phyloP scores from a whole-genome alignment of 2,329 filamentous ascomycete genomes.

The Epichloe scottii region DNA sequence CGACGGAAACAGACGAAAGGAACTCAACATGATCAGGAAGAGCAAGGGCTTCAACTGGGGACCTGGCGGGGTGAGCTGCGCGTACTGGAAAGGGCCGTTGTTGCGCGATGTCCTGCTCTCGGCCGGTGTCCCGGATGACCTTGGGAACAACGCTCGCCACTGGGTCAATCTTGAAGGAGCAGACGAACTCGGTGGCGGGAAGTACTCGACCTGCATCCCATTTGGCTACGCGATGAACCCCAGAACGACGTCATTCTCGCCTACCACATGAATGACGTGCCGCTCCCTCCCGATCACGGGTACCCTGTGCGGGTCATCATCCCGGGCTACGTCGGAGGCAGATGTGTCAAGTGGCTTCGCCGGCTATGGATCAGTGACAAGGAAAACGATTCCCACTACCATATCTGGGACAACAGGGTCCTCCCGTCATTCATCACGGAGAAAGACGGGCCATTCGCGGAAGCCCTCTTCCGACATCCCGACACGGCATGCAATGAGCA shows the following conservation, averaged over 20 bases:
- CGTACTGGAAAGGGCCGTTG: slow-evolving; percentile 36
- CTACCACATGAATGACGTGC: slow-evolving; percentile 29
- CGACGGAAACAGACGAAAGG: slow-evolving; percentile 37
- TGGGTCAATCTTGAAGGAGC: slow-evolving; percentile 37
- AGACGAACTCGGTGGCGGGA: slow-evolving; percentile 32
- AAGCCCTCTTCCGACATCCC: slow-evolving; percentile 33
- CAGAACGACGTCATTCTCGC: background rate
- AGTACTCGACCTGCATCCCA: slow-evolving; percentile 34
- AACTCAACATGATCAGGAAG: slow-evolving; percentile 36
- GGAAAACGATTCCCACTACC: slow-evolving; percentile 33
- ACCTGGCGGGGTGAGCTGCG: slow-evolving; percentile 31
- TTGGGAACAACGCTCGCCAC: slow-evolving; percentile 13
- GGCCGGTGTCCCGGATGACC: slow-evolving; percentile 23
- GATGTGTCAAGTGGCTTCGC: slow-evolving; percentile 34
- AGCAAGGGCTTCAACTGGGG: slow-evolving; percentile 37
- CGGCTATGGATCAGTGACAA: slow-evolving; percentile 28
- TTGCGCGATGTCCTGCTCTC: slow-evolving; percentile 31
- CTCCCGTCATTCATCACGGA: slow-evolving; percentile 38
- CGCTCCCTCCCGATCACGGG: slow-evolving; percentile 32
- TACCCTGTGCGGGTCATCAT: slow-evolving; percentile 28
- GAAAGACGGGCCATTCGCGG: slow-evolving; percentile 33
- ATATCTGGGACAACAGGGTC: slow-evolving; percentile 30
- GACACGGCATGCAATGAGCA: slow-evolving; percentile 36
- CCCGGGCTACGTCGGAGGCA: slow-evolving; percentile 30
- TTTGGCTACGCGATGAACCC: slow-evolving; percentile 26